These are phyloP conservation scores for Phaffomyces opuntiae DNA, from an alignment of 805 yeast genomes.

Conservation along the genomic window DNA sequence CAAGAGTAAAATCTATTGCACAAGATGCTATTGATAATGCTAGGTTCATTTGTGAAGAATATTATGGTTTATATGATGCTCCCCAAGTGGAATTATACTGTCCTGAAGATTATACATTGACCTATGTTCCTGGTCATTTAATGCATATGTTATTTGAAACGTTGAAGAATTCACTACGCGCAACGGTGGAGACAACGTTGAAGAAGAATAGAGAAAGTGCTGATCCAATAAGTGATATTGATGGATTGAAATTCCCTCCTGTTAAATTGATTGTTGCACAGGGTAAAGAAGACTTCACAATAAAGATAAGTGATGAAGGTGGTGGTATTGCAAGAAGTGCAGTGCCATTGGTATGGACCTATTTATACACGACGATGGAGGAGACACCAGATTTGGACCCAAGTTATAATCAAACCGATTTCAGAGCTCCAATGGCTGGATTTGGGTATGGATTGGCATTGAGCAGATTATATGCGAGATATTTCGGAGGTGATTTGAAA, in stretches of 20 bases:
- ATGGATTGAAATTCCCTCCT: slow-evolving; percentile 72
- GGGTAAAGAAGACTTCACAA: slow-evolving; percentile 86
- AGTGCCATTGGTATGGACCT: slow-evolving; percentile 84
- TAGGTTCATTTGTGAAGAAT: slow-evolving; percentile 83
- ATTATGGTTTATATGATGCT: slow-evolving; percentile 80
- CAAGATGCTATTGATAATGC: slow-evolving; percentile 89
- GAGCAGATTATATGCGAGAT: slow-evolving; percentile 77
- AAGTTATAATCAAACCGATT: slow-evolving; percentile 45
- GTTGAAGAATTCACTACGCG: slow-evolving; percentile 77
- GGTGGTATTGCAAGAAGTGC: slow-evolving; percentile 88
- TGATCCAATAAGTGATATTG: slow-evolving; percentile 29
- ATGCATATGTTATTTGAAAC: slow-evolving; percentile 89
- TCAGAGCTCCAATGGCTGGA: slow-evolving; percentile 91
- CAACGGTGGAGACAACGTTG: slow-evolving; percentile 78
- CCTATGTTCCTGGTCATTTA: slow-evolving; percentile 91
- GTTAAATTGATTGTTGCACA: slow-evolving; percentile 82
- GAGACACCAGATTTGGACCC: slow-evolving; percentile 49
- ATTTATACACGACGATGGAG: slow-evolving; percentile 81
- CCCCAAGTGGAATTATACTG: slow-evolving; percentile 78
- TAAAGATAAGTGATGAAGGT: slow-evolving; percentile 88
- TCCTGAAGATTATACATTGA: slow-evolving; percentile 56
- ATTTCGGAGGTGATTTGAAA: slow-evolving; percentile 86
- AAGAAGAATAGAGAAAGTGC: slow-evolving; percentile 41
- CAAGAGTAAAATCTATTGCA: slow-evolving; percentile 77
- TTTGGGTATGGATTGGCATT: slow-evolving; percentile 89